Conservation (phyloP, 2,329 filamentous ascomycete genomes). For the Remersonia thermophila region DNA sequence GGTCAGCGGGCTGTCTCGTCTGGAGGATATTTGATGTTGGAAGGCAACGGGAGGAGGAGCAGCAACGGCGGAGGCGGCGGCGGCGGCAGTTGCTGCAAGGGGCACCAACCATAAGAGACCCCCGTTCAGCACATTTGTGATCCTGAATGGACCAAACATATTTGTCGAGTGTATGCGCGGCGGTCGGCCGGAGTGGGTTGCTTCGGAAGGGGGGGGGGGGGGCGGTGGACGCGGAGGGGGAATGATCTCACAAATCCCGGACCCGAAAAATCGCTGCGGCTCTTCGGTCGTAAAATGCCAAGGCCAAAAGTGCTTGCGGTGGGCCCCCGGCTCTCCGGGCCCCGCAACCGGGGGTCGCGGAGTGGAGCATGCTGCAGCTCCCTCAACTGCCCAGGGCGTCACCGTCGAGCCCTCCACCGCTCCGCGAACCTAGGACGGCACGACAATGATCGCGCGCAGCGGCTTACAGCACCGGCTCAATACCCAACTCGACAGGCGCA, state of each 20-base stretch:
- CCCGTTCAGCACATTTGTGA: constrained; percentile 61
- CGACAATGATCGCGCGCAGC: too few species aligned
- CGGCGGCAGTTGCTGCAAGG: too few species aligned
- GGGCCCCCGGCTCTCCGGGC: constrained; percentile 5
- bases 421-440: too few species aligned
- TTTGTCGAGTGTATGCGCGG: constrained; percentile 21
- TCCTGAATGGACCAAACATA: constrained; percentile 79
- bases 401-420: too few species aligned
- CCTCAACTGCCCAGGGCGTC: too few species aligned
- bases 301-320: too few species aligned
- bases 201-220: constrained; percentile 7
- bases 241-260: constrained; percentile 3
- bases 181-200: too few species aligned
- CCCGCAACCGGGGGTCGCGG: constrained; percentile 8
- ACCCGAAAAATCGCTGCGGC: constrained; percentile 12
- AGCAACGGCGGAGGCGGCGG: too few species aligned
- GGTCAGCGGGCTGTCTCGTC: constrained; percentile 5
- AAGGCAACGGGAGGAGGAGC: too few species aligned
- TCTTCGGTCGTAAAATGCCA: constrained; percentile 3
- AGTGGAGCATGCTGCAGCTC: too few species aligned
- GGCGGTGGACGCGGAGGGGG: constrained; percentile 4
- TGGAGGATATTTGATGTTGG: too few species aligned
- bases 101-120: constrained; percentile 65
- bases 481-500: background rate
- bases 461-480: constrained; percentile 7